Conservation (phyloP, 768 basidiomycete genomes). For the Leucosporidium yakuticum region DNA sequence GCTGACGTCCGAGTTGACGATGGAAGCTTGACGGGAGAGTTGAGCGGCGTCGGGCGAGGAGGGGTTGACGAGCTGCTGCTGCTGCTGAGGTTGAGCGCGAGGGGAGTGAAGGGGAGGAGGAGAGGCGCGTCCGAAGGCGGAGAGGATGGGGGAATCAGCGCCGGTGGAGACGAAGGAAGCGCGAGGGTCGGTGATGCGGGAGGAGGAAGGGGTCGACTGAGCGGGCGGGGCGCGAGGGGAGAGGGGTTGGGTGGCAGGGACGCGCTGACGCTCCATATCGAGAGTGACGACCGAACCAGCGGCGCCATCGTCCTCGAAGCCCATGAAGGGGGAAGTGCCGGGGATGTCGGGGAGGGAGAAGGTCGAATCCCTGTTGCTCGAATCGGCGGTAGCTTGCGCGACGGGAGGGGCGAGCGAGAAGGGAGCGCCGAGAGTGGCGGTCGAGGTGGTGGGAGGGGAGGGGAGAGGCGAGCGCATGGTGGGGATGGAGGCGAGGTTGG, state of each 20-base stretch:
- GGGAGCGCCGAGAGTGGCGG: not conserved
- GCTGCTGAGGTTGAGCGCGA: no score
- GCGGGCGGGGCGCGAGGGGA: not conserved
- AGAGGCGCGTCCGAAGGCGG: constrained; percentile 9
- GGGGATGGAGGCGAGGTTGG: not conserved
- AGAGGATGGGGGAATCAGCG: constrained; percentile 18
- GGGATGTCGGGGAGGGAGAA: constrained; percentile 32
- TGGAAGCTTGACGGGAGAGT: constrained; percentile 26
- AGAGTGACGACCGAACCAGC: constrained; percentile 18
- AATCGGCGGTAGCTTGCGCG: not conserved
- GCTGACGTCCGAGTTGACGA: constrained; percentile 26
- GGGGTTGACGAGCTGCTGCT: not conserved
- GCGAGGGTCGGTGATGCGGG: not conserved
- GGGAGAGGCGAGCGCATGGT: not conserved
- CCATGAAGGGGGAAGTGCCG: constrained; percentile 30
- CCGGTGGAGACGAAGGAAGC: not conserved
- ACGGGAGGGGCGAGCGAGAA: constrained; percentile 2
- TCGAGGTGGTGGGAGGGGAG: not conserved
- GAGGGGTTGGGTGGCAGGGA: not conserved
- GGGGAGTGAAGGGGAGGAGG: not conserved
- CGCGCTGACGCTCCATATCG: not conserved
- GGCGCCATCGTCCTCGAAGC: constrained; percentile 27
- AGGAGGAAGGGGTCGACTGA: constrained; percentile 12
- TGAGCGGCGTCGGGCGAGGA: not conserved
- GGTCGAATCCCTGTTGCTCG: constrained; percentile 14